phyloP scores from a whole-genome alignment of 2,329 filamentous ascomycete species.

The Parastagonospora nodorum region DNA sequence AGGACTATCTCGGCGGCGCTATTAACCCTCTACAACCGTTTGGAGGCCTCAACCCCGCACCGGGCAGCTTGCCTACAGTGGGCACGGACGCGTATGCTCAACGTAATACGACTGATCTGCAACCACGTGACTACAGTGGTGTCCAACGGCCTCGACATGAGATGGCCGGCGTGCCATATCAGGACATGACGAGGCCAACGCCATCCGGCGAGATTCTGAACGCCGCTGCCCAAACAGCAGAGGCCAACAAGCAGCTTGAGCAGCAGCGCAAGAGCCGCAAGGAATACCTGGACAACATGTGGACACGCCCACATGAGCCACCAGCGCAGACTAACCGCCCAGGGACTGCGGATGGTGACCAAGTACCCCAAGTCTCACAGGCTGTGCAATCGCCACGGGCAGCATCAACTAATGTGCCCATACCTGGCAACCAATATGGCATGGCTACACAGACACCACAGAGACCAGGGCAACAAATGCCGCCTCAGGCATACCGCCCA shows the following conservation, averaged over 20 bases:
- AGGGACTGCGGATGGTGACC: conserved; percentile 46
- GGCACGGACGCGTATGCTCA: conserved; percentile 67
- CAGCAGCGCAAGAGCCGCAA: conserved; percentile 78
- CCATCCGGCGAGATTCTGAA: conserved; percentile 78
- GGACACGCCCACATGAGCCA: conserved; percentile 82
- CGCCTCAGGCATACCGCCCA: conserved; percentile 70
- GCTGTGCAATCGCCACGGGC: conserved; percentile 57
- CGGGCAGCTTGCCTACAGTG: conserved; percentile 76
- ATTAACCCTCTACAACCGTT: conserved; percentile 50
- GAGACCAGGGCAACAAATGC: conserved; percentile 66
- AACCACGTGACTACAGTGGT: conserved; percentile 79
- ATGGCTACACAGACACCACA: conserved; percentile 63
- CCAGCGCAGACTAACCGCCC: conserved; percentile 59
- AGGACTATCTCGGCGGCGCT: conserved; percentile 37
- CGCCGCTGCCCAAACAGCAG: conserved; percentile 85
- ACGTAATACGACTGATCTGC: conserved; percentile 74
- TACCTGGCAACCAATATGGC: conserved; percentile 61
- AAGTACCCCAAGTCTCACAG: conserved; percentile 49
- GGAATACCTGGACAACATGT: conserved; percentile 80
- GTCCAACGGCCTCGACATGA: conserved; percentile 89
- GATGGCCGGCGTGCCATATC: conserved; percentile 79
- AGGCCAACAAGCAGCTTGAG: conserved; percentile 85
- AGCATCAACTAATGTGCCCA: conserved; percentile 62
- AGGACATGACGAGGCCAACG: conserved; percentile 80
- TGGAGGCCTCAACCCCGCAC: conserved; percentile 67